Conservation (phyloP, 352 stramenopile species). For the Phytopythium kandeliae region DNA sequence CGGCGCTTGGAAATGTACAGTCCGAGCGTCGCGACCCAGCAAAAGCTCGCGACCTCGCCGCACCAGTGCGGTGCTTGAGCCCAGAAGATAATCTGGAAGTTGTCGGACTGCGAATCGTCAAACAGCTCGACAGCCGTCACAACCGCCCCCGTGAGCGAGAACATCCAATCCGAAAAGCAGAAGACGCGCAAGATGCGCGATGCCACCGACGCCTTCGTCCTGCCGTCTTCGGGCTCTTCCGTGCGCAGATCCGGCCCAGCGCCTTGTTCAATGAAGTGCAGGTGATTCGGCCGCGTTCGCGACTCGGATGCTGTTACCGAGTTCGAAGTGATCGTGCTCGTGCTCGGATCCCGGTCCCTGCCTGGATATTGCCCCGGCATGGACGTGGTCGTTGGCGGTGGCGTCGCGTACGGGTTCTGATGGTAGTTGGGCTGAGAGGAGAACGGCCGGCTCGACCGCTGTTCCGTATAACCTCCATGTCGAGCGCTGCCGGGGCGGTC, state of each 20-base stretch:
- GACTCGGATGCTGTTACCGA: conserved; percentile 21
- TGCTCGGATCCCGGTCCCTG: conserved; percentile 6
- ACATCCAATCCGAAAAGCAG: conserved; percentile 66
- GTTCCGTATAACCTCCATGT: conserved; percentile 1
- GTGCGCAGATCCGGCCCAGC: conserved; percentile 16
- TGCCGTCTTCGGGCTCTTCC: conserved; percentile 26
- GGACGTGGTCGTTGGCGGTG: conserved; percentile 6
- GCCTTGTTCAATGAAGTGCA: conserved; percentile 6
- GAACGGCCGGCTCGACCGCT: conserved; percentile 2
- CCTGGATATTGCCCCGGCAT: conserved; percentile 7
- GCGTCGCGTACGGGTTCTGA: neutral
- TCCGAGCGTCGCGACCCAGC: conserved; percentile 66
- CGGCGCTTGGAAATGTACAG: conserved; percentile 70
- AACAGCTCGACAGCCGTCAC: conserved; percentile 51
- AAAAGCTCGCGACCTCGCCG: conserved; percentile 74
- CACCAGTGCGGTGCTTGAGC: conserved; percentile 64
- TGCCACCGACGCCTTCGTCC: conserved; percentile 36
- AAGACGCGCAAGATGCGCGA: conserved; percentile 63
- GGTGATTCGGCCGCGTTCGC: conserved; percentile 13
- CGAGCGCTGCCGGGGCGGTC: conserved; percentile 8
- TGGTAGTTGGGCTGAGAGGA: conserved; percentile 10
- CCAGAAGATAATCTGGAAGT: conserved; percentile 71
- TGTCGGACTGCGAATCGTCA: conserved; percentile 12
- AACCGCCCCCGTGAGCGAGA: conserved; percentile 57
- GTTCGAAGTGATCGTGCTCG: conserved; percentile 18